Percentiles rank a stretch among this genome's conserved stretches.
These are phyloP conservation scores for Avena insularis DNA, from an alignment of 176 grass and related monocot genomes.

Conservation along the genomic window DNA sequence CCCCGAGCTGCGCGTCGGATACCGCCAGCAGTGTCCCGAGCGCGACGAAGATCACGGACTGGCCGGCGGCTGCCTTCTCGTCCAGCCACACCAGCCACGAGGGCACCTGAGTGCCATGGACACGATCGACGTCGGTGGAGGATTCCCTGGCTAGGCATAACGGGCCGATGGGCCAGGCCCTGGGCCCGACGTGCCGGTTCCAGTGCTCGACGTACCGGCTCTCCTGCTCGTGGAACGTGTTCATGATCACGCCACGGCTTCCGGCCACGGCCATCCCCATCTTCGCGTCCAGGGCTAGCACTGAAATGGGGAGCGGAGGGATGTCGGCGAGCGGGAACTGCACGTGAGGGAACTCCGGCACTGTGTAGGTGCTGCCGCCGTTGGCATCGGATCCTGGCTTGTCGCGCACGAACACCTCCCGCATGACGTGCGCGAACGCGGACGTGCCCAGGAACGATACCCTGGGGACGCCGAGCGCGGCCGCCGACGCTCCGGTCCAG, in stretches of 20 bases:
- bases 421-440: constrained; percentile 6
- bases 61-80: constrained; percentile 31
- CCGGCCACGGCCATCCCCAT: background rate
- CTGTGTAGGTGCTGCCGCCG: background rate
- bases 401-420: background rate
- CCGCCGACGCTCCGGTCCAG: constrained; percentile 29
- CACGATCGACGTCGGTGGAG: background rate
- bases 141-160: background rate
- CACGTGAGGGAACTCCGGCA: constrained; percentile 44
- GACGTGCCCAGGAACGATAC: constrained; percentile 1
- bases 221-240: constrained; percentile 42
- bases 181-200: constrained; percentile 22
- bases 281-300: background rate
- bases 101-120: background rate
- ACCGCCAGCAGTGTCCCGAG: background rate
- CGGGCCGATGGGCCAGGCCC: constrained; percentile 34
- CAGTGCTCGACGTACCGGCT: constrained; percentile 37
- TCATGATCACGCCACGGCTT: constrained; percentile 43
- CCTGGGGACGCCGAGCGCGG: background rate
- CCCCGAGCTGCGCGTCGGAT: background rate
- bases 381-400: background rate
- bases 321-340: constrained; percentile 20
- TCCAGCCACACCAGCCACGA: constrained; percentile 36
- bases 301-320: background rate
- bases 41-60: constrained; percentile 24